Evolutionary conservation across 2,329 filamentous ascomycete genomes (phyloP).

Genomic region (Trematosphaeria pertusa): DNA sequence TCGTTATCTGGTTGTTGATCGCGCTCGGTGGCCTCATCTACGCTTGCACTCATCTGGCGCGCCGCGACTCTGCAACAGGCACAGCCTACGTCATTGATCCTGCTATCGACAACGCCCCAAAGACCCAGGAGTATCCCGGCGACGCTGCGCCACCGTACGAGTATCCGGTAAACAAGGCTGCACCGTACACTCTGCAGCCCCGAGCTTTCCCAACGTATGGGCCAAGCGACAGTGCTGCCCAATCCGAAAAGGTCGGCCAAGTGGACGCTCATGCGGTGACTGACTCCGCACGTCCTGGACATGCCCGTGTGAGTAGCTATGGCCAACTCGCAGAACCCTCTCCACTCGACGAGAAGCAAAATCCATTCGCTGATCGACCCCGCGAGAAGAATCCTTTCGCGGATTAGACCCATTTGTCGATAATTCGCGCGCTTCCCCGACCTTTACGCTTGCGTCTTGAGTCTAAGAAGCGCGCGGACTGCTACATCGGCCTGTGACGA

Average conservation of each 20-base stretch:
- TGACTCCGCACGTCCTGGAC: constrained; percentile 51
- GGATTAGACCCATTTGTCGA: constrained; percentile 47
- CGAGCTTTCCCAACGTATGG: constrained; percentile 53
- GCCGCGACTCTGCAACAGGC: constrained; percentile 69
- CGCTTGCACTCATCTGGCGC: constrained; percentile 67
- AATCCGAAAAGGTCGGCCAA: constrained; percentile 52
- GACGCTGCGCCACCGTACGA: constrained; percentile 52
- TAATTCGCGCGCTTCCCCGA: constrained; percentile 50
- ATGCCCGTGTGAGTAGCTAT: constrained; percentile 54
- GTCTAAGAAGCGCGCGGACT: constrained; percentile 41
- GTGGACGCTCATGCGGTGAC: constrained; percentile 52
- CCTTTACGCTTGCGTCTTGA: constrained; percentile 54
- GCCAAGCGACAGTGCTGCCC: constrained; percentile 35
- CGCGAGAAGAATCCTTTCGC: constrained; percentile 48
- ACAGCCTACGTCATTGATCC: constrained; percentile 45
- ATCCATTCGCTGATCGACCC: constrained; percentile 42
- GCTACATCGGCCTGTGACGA: constrained; percentile 42
- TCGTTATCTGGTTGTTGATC: constrained; percentile 80
- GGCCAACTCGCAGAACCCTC: constrained; percentile 53
- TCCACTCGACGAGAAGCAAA: constrained; percentile 45
- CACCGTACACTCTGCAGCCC: constrained; percentile 55
- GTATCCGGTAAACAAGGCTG: constrained; percentile 53
- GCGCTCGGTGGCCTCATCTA: constrained; percentile 76
- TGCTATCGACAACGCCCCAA: constrained; percentile 25
- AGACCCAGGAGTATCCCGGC: constrained; percentile 26